Conservation (phyloP, 2,329 filamentous ascomycete species). For the Talaromyces pinophilus region DNA sequence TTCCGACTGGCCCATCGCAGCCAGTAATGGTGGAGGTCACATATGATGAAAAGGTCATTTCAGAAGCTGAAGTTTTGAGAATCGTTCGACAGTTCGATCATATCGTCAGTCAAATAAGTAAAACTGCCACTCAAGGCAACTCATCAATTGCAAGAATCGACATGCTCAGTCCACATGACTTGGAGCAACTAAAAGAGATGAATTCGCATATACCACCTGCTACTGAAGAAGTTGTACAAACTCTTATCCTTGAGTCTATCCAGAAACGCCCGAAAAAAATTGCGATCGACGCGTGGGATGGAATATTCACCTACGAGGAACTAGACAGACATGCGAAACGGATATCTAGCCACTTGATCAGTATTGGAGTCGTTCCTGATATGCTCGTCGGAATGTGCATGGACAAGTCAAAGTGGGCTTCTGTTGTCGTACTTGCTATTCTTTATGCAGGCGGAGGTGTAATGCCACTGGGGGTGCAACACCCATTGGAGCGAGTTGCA, state of each 20-base stretch:
- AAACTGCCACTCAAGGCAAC: not conserved
- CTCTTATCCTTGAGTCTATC: not conserved
- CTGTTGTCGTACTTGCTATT: constrained; percentile 23
- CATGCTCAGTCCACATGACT: not conserved
- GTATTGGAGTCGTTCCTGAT: not conserved
- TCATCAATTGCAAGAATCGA: not conserved
- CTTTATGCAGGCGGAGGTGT: constrained; percentile 24
- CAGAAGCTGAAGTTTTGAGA: not conserved
- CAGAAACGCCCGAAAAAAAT: not conserved
- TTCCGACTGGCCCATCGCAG: not conserved
- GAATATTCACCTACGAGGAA: not conserved
- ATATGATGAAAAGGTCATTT: not conserved
- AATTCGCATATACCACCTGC: not conserved
- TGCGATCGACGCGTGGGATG: not conserved
- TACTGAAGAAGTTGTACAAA: not conserved
- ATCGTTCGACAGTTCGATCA: not conserved
- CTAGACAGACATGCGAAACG: not conserved
- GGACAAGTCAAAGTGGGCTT: constrained; percentile 23
- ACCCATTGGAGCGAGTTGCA: not conserved
- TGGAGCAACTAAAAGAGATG: not conserved
- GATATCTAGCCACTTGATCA: not conserved
- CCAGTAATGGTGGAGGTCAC: not conserved
- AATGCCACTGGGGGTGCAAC: constrained; percentile 8
- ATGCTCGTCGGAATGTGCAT: constrained; percentile 5
- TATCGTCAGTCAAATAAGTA: not conserved